Percentiles rank a stretch among this genome's conserved stretches.
phyloP scores from a whole-genome alignment of 2,329 filamentous ascomycete species.

The Fusarium aywerte region DNA sequence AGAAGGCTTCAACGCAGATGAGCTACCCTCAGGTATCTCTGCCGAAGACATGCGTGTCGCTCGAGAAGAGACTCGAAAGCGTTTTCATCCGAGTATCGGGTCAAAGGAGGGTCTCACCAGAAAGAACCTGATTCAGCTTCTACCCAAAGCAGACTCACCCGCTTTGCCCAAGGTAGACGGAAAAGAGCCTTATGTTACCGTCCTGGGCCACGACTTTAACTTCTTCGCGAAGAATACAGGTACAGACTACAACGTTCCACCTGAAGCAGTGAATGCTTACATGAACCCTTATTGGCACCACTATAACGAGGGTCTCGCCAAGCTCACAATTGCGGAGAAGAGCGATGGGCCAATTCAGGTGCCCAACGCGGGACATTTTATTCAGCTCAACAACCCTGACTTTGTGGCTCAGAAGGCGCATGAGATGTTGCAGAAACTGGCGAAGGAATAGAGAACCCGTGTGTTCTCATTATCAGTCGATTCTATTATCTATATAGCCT shows the following conservation, averaged over 20 bases:
- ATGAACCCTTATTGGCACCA: constrained; percentile 63
- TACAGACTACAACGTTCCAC: constrained; percentile 3
- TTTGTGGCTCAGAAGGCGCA: constrained; percentile 51
- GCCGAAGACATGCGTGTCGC: constrained; percentile 16
- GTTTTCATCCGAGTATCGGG: constrained; percentile 39
- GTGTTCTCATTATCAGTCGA: not conserved
- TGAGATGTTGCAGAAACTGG: constrained; percentile 12
- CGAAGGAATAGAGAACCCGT: not conserved
- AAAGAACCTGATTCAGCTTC: constrained; percentile 33
- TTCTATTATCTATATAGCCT: not conserved
- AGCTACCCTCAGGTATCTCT: constrained; percentile 22
- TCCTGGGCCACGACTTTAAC: constrained; percentile 41
- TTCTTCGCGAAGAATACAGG: constrained; percentile 26
- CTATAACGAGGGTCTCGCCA: constrained; percentile 63
- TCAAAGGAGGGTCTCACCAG: constrained; percentile 38
- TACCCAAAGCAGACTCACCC: constrained; percentile 30
- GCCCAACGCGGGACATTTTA: constrained; percentile 43
- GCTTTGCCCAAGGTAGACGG: not conserved
- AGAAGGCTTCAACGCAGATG: constrained; percentile 55
- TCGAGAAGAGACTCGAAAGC: constrained; percentile 15
- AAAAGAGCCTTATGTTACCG: constrained; percentile 30
- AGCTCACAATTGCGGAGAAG: constrained; percentile 54
- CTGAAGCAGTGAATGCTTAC: constrained; percentile 58
- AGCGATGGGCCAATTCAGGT: constrained; percentile 47
- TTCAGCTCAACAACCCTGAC: constrained; percentile 64